Base-by-base conservation (phyloP, 768 basidiomycete species). In the Rhodotorula graminis region DNA sequence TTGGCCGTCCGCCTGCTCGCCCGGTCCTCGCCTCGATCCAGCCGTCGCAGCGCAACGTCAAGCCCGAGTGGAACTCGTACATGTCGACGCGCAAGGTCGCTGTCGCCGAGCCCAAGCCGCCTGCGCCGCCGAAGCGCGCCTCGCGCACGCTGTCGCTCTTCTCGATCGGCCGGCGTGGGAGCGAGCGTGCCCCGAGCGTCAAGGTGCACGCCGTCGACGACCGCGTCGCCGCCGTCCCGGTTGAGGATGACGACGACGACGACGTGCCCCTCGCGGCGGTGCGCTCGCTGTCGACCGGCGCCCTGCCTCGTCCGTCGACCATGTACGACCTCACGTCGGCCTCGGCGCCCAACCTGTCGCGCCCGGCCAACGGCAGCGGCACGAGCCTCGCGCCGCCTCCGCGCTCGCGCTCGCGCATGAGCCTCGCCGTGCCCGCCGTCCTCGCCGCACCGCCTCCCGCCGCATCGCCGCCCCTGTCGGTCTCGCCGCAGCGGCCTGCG, bases 341-440 rank as follows among this genome's bases (percentile, higher is more conserved):
- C 15, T 49, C 61, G 6, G 16, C 29, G 46, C 9, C 11, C 16
- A 15, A 31, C 14, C 29, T 12, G 29, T 9, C 46, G 10, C 16
- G 25, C 14, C 40, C 42, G 9, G 27, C 60, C 21, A 27, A 46
- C 16, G 15, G 33, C 37, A 37, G 37, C 37, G 27, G 49, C 49
- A 50, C 49, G 25, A 46, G 44, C 7, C 27, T 56, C 49, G 27
- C 23, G 15, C 7, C 42, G 8, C 3, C 65, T 10, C 67, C 71
- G 46, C 66, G 66, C 19, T 68, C 67, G 1, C 67, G 64, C 40
- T 72, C 71, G 10, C 71, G 71, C 18, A 63, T 63, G n/a, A 66
- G 64, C 5, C 53, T 66, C 49, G 56, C 44, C 18, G 59, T 69
- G 21, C 68, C 72, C 2, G 37, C 68, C 40, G 49, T 73, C 31